phyloP scores from a whole-genome alignment of 352 stramenopile species.

The Thraustochytrium striatum region DNA sequence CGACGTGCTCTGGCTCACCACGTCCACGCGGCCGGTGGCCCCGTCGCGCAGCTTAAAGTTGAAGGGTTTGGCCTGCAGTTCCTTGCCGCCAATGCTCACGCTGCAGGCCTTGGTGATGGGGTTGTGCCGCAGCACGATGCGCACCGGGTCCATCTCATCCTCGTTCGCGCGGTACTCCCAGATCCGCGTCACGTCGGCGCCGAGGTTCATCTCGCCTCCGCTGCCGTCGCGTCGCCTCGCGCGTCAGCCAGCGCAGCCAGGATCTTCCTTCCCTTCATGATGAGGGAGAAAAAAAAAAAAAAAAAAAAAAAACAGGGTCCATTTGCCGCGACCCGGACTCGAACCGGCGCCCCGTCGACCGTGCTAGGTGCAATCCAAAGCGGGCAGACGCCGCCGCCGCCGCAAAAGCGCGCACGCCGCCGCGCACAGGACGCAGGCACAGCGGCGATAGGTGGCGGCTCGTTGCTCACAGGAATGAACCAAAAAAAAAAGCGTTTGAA shows the following conservation, averaged over 20 bases:
- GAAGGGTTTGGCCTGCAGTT: not conserved
- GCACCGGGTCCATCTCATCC: constrained; percentile 23
- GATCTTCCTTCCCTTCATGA: not conserved
- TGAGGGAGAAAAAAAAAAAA: not conserved
- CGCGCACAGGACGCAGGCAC: too few relatives aligned
- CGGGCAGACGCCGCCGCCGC: too few relatives aligned
- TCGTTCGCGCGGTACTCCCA: constrained; percentile 23
- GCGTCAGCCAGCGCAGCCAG: not conserved
- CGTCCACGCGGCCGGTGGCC: not conserved
- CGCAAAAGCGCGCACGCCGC: too few relatives aligned
- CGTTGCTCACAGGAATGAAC: too few relatives aligned
- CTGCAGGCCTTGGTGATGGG: constrained; percentile 35
- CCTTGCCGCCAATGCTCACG: not conserved
- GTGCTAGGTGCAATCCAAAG: too few relatives aligned
- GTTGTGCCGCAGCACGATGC: constrained; percentile 41
- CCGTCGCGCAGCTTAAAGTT: constrained; percentile 9
- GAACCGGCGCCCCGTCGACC: too few relatives aligned
- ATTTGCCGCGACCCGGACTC: not conserved
- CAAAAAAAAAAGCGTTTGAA: too few relatives aligned
- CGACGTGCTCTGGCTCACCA: not conserved
- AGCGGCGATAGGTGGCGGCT: too few relatives aligned
- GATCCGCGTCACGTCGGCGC: constrained; percentile 19
- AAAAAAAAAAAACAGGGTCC: not conserved
- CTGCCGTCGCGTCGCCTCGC: not conserved
- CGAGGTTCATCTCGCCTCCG: constrained; percentile 14